These are phyloP conservation scores for Curvularia sp. DNA, from an alignment of 2,329 filamentous ascomycete species.

Conservation along the genomic window DNA sequence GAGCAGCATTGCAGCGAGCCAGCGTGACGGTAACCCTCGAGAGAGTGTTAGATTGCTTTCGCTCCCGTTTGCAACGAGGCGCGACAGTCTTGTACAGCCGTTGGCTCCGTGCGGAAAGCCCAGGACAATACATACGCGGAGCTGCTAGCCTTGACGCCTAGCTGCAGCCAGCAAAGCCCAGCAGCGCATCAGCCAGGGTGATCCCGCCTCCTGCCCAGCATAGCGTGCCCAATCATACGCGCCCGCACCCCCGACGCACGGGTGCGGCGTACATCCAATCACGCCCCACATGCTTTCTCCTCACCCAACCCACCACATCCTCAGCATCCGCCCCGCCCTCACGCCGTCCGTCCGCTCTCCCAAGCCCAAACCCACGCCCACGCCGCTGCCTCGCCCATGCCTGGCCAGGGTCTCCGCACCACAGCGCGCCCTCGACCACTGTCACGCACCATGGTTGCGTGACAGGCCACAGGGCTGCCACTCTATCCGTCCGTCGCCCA, in stretches of 20 bases:
- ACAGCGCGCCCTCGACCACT: constrained; percentile 10
- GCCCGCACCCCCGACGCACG: constrained; percentile 22
- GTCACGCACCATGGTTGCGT: constrained; percentile 27
- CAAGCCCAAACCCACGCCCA: not conserved
- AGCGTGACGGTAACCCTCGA: constrained; percentile 46
- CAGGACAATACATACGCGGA: constrained; percentile 46
- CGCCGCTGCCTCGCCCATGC: not conserved
- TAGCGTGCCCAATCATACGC: constrained; percentile 35
- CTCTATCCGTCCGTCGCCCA: not conserved
- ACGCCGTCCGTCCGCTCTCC: constrained; percentile 3
- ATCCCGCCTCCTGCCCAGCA: constrained; percentile 30
- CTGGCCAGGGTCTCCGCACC: not conserved
- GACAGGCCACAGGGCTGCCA: constrained; percentile 35
- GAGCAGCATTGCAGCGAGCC: constrained; percentile 44
- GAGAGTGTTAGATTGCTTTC: constrained; percentile 51
- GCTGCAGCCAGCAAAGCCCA: constrained; percentile 25
- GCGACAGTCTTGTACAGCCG: constrained; percentile 50
- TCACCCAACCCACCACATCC: constrained; percentile 5
- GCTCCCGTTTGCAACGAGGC: constrained; percentile 52
- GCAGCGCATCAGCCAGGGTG: constrained; percentile 35
- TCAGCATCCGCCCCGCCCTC: constrained; percentile 9
- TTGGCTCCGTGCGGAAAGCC: constrained; percentile 50
- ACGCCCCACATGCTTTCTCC: constrained; percentile 21
- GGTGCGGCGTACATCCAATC: constrained; percentile 18
- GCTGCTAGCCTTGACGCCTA: constrained; percentile 34